Percentiles rank a stretch among this genome's conserved stretches.
phyloP scores from a whole-genome alignment of 495 filamentous ascomycete species.

The Margaritispora aquatica region DNA sequence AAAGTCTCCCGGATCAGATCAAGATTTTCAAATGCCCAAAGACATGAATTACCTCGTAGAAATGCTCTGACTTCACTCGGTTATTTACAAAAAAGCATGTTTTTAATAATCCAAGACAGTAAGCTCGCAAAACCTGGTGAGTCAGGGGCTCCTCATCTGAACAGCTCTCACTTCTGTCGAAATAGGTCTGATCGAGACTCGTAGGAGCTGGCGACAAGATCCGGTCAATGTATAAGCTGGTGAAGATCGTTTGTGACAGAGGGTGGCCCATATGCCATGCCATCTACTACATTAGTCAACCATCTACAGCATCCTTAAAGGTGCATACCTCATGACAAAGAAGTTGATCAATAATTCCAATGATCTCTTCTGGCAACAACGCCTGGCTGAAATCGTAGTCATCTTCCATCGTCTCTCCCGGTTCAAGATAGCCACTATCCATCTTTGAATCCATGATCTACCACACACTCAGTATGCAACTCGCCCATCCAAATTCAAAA shows the following conservation, averaged over 20 bases:
- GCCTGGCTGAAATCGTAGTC: conserved; percentile 72
- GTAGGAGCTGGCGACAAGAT: conserved; percentile 66
- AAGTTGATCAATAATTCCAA: conserved; percentile 92
- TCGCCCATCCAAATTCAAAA: background rate
- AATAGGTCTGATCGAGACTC: conserved; percentile 64
- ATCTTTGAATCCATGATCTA: conserved; percentile 99
- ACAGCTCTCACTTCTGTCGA: conserved; percentile 31
- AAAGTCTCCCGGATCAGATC: conserved; percentile 1
- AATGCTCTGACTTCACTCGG: conserved; percentile 69
- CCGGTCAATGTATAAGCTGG: conserved; percentile 86
- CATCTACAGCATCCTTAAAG: background rate
- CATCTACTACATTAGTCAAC: conserved; percentile 52
- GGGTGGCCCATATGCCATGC: conserved; percentile 95
- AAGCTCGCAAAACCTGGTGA: conserved; percentile 69
- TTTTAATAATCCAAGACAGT: conserved; percentile 80
- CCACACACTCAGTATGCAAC: background rate
- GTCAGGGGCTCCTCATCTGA: conserved; percentile 38
- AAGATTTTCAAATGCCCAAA: background rate
- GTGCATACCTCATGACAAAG: conserved; percentile 74
- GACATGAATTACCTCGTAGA: conserved; percentile 62
- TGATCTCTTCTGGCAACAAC: conserved; percentile 68
- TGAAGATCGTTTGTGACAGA: conserved; percentile 89
- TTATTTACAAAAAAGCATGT: conserved; percentile 73
- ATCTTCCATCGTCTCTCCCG: conserved; percentile 74
- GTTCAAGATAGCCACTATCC: conserved; percentile 81